Evolutionary conservation across 176 grass and related monocot species (phyloP).

Genomic region (Oryza australiensis): DNA sequence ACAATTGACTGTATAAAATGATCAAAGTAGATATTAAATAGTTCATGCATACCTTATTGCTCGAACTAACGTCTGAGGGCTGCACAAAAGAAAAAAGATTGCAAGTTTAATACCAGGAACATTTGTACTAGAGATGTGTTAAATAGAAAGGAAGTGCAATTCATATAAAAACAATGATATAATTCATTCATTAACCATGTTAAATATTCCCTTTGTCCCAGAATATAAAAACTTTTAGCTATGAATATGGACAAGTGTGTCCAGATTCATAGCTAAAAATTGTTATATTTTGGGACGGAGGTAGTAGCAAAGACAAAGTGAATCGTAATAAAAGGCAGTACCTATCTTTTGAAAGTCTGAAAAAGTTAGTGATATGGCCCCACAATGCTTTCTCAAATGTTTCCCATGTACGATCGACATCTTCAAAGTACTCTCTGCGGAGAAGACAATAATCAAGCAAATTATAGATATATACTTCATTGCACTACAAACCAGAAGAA

Average conservation of each 20-base stretch:
- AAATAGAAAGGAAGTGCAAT: not conserved
- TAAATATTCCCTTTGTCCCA: too few relatives aligned
- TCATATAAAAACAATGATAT: not conserved
- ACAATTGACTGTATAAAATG: conserved; percentile 26
- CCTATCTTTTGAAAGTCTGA: conserved; percentile 94
- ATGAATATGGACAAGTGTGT: too few relatives aligned
- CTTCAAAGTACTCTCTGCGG: conserved; percentile 98
- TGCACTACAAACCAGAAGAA: conserved; percentile 17
- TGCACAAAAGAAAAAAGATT: conserved; percentile 56
- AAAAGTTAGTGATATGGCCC: conserved; percentile 80
- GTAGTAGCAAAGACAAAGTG: conserved; percentile 18
- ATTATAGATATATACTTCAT: conserved; percentile 5
- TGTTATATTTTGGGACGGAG: too few relatives aligned
- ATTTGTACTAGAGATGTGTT: conserved; percentile 25
- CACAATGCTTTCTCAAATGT: conserved; percentile 98
- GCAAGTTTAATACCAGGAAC: conserved; percentile 30
- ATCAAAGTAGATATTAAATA: conserved; percentile 31
- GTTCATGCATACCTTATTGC: conserved; percentile 77
- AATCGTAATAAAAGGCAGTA: conserved; percentile 35
- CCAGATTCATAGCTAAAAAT: too few relatives aligned
- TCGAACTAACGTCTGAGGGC: conserved; percentile 93
- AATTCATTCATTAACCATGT: conserved; percentile 21
- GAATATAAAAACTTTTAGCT: too few relatives aligned
- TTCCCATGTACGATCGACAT: conserved; percentile 95
- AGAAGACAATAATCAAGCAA: conserved; percentile 42